Percentiles rank a stretch among this genome's conserved stretches.
Conservation (phyloP, 108 stramenopile genomes). For the Fragilaria radians region DNA sequence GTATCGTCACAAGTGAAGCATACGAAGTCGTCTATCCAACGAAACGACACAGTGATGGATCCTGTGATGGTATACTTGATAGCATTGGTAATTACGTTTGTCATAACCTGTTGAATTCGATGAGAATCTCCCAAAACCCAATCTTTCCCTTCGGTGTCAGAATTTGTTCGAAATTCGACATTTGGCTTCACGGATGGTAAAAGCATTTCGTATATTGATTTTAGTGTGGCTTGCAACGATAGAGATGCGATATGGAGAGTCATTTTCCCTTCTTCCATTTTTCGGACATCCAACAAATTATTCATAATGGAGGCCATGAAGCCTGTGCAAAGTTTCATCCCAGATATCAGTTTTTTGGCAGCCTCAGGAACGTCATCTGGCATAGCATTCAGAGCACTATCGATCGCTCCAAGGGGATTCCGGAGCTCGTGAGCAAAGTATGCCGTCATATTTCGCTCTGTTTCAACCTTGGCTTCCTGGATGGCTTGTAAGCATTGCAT, state of each 20-base stretch:
- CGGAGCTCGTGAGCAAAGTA: constrained; percentile 70
- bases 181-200: constrained; percentile 37
- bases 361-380: constrained; percentile 40
- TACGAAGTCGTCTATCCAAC: constrained; percentile 29
- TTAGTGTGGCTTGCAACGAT: constrained; percentile 18
- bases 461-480: constrained; percentile 68
- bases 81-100: constrained; percentile 62
- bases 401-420: constrained; percentile 61
- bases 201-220: constrained; percentile 47
- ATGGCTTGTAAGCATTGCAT: constrained; percentile 48
- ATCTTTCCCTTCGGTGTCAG: constrained; percentile 13
- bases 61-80: constrained; percentile 68
- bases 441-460: constrained; percentile 70
- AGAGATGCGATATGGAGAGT: constrained; percentile 25
- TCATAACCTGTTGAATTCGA: constrained; percentile 61
- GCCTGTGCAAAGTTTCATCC: constrained; percentile 53
- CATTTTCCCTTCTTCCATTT: constrained; percentile 75
- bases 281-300: constrained; percentile 60
- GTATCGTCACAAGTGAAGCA: constrained; percentile 55
- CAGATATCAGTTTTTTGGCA: constrained; percentile 30
- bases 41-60: constrained; percentile 27
- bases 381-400: constrained; percentile 53
- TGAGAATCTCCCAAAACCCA: constrained; percentile 59
- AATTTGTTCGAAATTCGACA: constrained; percentile 24
- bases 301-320: constrained; percentile 75